Evolutionary conservation across 108 stramenopile species (phyloP).

Genomic region (Cyclotella kingstonii): DNA sequence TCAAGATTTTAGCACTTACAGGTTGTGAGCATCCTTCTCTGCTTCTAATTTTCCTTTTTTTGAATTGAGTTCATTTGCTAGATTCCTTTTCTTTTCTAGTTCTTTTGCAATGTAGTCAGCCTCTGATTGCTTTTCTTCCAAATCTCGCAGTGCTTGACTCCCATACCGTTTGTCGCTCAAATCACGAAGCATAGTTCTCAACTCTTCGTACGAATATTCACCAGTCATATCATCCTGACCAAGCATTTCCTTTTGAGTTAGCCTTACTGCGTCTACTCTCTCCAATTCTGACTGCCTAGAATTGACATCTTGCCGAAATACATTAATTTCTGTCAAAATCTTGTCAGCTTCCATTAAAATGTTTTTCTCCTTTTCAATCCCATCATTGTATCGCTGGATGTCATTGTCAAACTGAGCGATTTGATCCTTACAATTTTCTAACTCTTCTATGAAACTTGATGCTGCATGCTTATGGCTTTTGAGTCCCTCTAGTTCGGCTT

Average conservation of each 20-base stretch:
- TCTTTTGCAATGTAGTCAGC: slow-evolving; percentile 34
- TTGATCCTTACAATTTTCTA: slow-evolving; percentile 56
- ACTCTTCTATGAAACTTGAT: slow-evolving; percentile 64
- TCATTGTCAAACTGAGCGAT: slow-evolving; percentile 74
- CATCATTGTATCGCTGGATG: slow-evolving; percentile 51
- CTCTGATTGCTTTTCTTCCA: slow-evolving; percentile 27
- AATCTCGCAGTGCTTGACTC: slow-evolving; percentile 33
- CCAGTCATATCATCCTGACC: slow-evolving; percentile 67
- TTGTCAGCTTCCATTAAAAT: slow-evolving; percentile 25
- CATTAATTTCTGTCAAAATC: slow-evolving; percentile 33
- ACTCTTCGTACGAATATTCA: slow-evolving; percentile 45
- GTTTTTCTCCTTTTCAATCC: slow-evolving; percentile 43
- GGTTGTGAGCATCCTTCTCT: slow-evolving; percentile 47
- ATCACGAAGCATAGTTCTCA: slow-evolving; percentile 59
- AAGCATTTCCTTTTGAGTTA: slow-evolving; percentile 47
- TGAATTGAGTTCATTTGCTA: slow-evolving; percentile 42
- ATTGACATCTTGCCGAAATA: slow-evolving; percentile 39
- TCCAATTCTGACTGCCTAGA: slow-evolving; percentile 24
- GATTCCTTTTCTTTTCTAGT: slow-evolving; percentile 35
- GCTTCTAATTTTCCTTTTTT: slow-evolving; percentile 61
- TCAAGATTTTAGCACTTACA: neutral
- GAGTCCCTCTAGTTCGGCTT: slow-evolving; percentile 81
- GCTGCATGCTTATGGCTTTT: slow-evolving; percentile 81
- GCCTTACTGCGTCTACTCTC: slow-evolving; percentile 36
- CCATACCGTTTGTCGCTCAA: slow-evolving; percentile 47